Evolutionary conservation across 805 yeast species (phyloP).

Genomic region (Candida nemodendra): DNA sequence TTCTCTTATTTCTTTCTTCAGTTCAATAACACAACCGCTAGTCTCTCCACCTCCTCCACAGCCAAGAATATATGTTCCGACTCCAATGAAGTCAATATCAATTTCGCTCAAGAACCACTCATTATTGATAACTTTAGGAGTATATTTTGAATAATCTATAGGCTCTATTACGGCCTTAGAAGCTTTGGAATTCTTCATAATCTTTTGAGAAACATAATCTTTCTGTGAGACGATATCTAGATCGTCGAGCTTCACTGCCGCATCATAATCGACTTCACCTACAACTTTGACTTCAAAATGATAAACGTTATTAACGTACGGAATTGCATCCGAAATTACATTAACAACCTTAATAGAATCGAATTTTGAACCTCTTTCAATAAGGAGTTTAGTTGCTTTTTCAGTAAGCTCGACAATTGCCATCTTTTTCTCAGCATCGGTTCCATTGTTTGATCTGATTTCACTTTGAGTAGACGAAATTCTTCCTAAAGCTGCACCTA

Average conservation of each 20-base stretch:
- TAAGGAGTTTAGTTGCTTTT: conserved; percentile 11
- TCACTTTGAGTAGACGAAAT: conserved; percentile 27
- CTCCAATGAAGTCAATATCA: conserved; percentile 40
- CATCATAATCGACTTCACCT: conserved; percentile 40
- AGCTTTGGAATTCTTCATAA: neutral
- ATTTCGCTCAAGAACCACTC: conserved; percentile 38
- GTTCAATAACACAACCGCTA: conserved; percentile 36
- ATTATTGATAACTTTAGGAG: conserved; percentile 27
- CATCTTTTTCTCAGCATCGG: conserved; percentile 8
- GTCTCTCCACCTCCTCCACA: conserved; percentile 53
- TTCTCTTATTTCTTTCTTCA: conserved; percentile 30
- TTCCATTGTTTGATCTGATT: conserved; percentile 2
- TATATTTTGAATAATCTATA: conserved; percentile 27
- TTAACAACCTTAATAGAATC: conserved; percentile 21
- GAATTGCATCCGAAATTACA: conserved; percentile 27
- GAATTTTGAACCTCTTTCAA: conserved; percentile 23
- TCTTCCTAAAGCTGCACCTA: conserved; percentile 44
- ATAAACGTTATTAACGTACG: conserved; percentile 30
- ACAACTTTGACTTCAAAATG: conserved; percentile 37
- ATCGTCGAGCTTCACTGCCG: neutral
- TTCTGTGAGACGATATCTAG: neutral
- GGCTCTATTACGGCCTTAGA: conserved; percentile 6
- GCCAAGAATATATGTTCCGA: conserved; percentile 45
- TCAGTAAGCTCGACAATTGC: conserved; percentile 12
- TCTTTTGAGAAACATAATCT: neutral